Evolutionary conservation across 192 early-diverging fungal species (phyloP), one percentile per base, ranked within the genome.

Genomic region (Backusella tuberculispora): DNA sequence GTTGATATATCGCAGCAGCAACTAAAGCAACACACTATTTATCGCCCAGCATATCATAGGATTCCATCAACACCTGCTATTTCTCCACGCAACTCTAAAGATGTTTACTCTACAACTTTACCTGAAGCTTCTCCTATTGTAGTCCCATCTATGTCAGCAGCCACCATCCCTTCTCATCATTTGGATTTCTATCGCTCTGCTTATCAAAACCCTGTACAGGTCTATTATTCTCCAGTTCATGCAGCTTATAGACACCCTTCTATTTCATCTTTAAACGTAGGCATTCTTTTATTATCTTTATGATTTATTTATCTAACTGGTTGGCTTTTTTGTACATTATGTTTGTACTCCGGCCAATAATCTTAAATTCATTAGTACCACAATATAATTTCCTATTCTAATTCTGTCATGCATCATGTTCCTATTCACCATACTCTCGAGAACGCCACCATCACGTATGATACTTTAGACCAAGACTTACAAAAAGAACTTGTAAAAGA

Each of bases 391-490:
- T 60, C 53, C 21, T 60, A 34, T 66, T 40, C 64, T 66, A 66
- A 38, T 66, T 29, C 48, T 47, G 34, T 38, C 70, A 72, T 38
- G 24, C 46, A 29, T 47, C 46, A 71, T 63, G 26, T 40, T 24
- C 66, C 81, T 48, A 82, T 82, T 42, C 81, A 82, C 44, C 81
- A 82, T 19, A 82, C 81, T 1, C 74, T 82, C 7, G 77, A 78
- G 26, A 82, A 82, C 60, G 76, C 76, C 12, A 82, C 81, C 1
- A 82, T 82, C 50, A 76, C 65, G 2, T 82, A 76, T 75, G 81
- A 82, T 50, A 75, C 63, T 12, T 50, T 69, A 5, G 75, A 76
- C 8, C 45, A 56, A 15, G 17, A 68, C 40, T 63, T 50, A 12
- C 71, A 76, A 21, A 79, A 71, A 38, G 77, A 79, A 5, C 67